Evolutionary conservation across 139 green algal species (phyloP), one percentile per base, ranked within the genome.

Genomic region (Raphidocelis subcapitata): DNA sequence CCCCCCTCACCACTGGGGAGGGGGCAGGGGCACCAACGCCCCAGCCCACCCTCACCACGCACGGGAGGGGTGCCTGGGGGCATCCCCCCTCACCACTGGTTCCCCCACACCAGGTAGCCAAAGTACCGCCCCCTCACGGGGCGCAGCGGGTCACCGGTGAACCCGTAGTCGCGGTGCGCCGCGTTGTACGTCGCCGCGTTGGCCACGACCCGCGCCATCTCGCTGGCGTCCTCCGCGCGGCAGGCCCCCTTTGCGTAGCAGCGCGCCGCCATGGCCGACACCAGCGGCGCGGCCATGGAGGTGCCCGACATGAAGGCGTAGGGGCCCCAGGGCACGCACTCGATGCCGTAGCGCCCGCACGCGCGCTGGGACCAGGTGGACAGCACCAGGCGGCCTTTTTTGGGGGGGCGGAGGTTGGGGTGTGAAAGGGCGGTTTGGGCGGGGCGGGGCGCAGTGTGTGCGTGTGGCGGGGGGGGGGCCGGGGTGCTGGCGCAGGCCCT

Each of bases 171-270:
- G 21, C 44, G 70, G 61, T 70, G 63, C 28, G 14, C 33, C 47
- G 28, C 1, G 16, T 69, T 70, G 44, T 69, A 77, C 2, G 28
- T 33, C 20, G 10, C 18, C 0, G 70, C 62, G 12, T 70, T 61
- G 0, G 37, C 33, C 70, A 77, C 62, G 24, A 77, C 64, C 33
- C 29, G 28, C 1, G 33, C 47, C 47, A 77, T 55, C n/a, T 77
- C 70, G 24, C 32, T 77, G 36, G 32, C 52, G 4, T 54, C 64
- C 4, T 77, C 41, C 2, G 49, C 56, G 33, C 23, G 54, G 70
- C 70, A 77, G 23, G 69, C 62, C 14, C 70, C 70, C 5, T 49
- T 62, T 1, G 46, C 14, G 62, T 77, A 77, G 70, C 70, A 77
- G 61, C 62, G 70, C 18, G 70, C 70, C 21, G 29, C 47, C 14